These are phyloP conservation scores for Kalaharituber pfeilii DNA, from an alignment of 2,329 filamentous ascomycete species.

Conservation along the genomic window DNA sequence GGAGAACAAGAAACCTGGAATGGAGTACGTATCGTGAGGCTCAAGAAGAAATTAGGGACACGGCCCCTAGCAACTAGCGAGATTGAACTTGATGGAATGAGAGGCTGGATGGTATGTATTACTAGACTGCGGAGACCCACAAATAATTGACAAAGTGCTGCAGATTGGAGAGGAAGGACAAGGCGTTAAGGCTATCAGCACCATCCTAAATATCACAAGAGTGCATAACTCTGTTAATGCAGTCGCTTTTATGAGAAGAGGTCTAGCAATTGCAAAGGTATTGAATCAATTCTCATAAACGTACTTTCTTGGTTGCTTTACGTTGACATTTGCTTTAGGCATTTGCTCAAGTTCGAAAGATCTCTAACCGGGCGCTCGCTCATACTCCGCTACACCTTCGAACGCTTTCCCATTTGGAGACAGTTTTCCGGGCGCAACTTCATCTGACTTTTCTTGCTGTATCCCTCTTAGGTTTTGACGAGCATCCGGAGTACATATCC, in stretches of 20 bases:
- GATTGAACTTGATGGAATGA: conserved; percentile 45
- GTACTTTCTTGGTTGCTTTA: neutral
- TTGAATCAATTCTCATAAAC: neutral
- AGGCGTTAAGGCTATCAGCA: conserved; percentile 50
- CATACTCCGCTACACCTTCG: conserved; percentile 41
- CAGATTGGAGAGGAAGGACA: conserved; percentile 44
- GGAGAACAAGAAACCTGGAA: conserved; percentile 37
- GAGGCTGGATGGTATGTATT: conserved; percentile 36
- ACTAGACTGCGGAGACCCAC: neutral
- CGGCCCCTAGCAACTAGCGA: conserved; percentile 54
- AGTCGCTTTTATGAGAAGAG: conserved; percentile 38
- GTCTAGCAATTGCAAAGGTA: conserved; percentile 37
- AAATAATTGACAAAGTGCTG: neutral
- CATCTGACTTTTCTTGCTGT: conserved; percentile 39
- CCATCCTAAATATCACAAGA: conserved; percentile 49
- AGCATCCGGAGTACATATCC: conserved; percentile 28
- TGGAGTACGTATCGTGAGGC: conserved; percentile 47
- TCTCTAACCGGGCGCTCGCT: conserved; percentile 33
- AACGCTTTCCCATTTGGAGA: conserved; percentile 39
- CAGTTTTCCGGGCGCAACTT: conserved; percentile 40
- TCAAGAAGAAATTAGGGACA: conserved; percentile 59
- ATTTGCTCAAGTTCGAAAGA: conserved; percentile 40
- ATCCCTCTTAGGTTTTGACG: conserved; percentile 38
- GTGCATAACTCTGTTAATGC: conserved; percentile 40
- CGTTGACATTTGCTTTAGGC: conserved; percentile 24